These are phyloP conservation scores for Coccomyxa sp. DNA, from an alignment of 139 green algal species.

Conservation along the genomic window DNA sequence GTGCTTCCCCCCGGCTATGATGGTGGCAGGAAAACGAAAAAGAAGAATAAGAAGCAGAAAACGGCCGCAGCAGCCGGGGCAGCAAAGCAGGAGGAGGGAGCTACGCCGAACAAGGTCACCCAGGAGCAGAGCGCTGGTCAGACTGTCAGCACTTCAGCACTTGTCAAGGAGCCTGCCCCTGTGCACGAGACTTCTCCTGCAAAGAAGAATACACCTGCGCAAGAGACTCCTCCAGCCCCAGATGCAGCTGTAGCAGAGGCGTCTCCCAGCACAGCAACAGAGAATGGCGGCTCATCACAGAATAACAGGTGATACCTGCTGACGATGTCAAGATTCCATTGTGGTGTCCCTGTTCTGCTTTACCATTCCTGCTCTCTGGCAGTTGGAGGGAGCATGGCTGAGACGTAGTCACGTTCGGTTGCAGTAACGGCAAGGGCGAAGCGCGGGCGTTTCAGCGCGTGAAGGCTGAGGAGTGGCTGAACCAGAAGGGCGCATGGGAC, in stretches of 20 bases:
- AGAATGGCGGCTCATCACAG: background rate
- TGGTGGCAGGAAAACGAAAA: slow-evolving; percentile 14
- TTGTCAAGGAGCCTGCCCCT: background rate
- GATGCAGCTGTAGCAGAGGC: slow-evolving; percentile 14
- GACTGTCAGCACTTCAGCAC: background rate
- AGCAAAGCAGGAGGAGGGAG: background rate
- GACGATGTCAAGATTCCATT: too few species aligned
- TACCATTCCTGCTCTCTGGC: too few species aligned
- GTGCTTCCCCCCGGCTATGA: background rate
- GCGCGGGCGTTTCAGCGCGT: slow-evolving; percentile 78
- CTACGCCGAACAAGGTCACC: background rate
- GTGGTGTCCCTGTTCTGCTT: too few species aligned
- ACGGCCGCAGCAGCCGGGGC: background rate
- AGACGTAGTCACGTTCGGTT: too few species aligned
- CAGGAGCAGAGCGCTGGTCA: slow-evolving; percentile 1
- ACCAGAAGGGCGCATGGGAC: slow-evolving; percentile 69
- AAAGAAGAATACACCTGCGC: background rate
- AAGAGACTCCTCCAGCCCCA: background rate
- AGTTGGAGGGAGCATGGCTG: too few species aligned
- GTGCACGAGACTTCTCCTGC: background rate
- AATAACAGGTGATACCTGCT: background rate
- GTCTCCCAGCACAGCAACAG: background rate
- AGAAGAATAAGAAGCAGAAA: slow-evolving; percentile 20
- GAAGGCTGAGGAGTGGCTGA: slow-evolving; percentile 75
- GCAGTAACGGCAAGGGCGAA: too few species aligned